phyloP scores from a whole-genome alignment of 257 asterid genomes.

The Solanum pimpinellifolium region DNA sequence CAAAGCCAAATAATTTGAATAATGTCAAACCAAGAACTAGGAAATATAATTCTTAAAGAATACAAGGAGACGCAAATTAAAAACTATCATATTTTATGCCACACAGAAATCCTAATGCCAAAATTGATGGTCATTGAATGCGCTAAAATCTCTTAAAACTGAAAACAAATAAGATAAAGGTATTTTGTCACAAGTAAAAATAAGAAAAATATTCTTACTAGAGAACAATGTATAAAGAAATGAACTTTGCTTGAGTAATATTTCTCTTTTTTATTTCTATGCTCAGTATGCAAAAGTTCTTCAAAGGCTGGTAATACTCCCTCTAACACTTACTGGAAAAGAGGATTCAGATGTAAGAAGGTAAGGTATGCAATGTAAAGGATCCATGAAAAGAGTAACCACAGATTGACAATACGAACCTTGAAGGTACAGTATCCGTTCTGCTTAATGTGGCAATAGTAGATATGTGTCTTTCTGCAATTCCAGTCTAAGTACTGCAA shows the following conservation, averaged over 20 bases:
- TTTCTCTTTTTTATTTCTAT: neutral
- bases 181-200: neutral
- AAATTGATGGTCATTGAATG: neutral
- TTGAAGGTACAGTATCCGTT: slow-evolving; percentile 47
- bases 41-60: neutral
- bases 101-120: neutral
- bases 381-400: neutral
- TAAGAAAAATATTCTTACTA: neutral
- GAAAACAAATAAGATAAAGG: neutral
- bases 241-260: neutral
- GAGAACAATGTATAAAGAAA: neutral
- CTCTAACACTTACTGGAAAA: neutral
- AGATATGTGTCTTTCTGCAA: slow-evolving; percentile 44
- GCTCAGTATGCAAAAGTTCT: neutral
- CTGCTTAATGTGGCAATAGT: slow-evolving; percentile 30
- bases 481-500: slow-evolving; percentile 60
- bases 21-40: neutral
- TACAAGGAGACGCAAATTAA: neutral
- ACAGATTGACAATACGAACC: slow-evolving; percentile 26
- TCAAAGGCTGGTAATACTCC: neutral
- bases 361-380: neutral
- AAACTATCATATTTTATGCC: neutral
- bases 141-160: neutral
- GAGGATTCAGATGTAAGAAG: neutral
- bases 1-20: neutral